Evolutionary conservation across 2,329 filamentous ascomycete species (phyloP).

Genomic region (Pseudogymnoascus sp.): DNA sequence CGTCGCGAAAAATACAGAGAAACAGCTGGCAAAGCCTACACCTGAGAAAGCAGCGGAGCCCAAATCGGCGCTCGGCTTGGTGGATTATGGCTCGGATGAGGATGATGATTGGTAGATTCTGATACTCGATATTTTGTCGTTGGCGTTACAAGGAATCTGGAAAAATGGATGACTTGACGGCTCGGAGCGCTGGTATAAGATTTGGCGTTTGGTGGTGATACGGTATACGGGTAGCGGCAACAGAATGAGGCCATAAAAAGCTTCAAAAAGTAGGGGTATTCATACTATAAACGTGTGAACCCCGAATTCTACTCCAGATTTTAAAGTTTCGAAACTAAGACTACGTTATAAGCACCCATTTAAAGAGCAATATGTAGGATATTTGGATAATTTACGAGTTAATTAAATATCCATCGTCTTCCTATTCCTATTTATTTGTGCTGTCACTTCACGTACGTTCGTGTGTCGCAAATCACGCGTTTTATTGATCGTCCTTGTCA

Average conservation of each 20-base stretch:
- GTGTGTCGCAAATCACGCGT: background rate
- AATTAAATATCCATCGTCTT: background rate
- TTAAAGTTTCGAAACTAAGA: background rate
- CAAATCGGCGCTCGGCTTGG: conserved; percentile 33
- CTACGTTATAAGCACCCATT: background rate
- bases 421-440: background rate
- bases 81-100: conserved; percentile 51
- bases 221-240: background rate
- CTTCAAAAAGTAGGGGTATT: conserved; percentile 5
- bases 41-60: background rate
- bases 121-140: background rate
- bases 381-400: background rate
- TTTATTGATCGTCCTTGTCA: background rate
- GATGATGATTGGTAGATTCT: conserved; percentile 32
- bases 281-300: conserved; percentile 3
- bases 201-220: background rate
- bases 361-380: background rate
- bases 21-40: background rate
- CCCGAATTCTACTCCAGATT: background rate
- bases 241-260: conserved; percentile 1
- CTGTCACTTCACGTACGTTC: background rate
- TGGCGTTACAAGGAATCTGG: background rate
- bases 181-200: background rate
- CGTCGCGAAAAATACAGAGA: background rate
- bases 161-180: background rate